Evolutionary conservation across 225 moss, liverwort and hornwort genomes (phyloP).

Genomic region (Sphagnum tenellum): DNA sequence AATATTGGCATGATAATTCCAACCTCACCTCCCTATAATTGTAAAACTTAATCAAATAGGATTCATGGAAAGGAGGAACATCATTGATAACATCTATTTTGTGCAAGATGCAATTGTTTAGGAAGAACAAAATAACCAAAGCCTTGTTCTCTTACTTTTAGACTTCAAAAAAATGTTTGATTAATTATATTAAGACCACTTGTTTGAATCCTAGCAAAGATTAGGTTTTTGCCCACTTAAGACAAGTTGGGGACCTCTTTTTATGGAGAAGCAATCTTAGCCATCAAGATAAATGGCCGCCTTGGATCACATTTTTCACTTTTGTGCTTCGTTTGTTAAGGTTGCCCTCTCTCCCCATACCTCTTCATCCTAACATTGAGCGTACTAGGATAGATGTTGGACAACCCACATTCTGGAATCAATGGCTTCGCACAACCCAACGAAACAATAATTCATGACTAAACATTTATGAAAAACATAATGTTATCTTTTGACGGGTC

Average conservation of each 20-base stretch:
- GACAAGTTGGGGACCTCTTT: neutral
- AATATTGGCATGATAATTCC: neutral
- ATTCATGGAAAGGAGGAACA: neutral
- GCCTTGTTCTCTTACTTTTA: neutral
- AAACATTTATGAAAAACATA: neutral
- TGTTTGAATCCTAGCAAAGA: no score
- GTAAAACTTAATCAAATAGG: no score
- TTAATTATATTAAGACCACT: neutral
- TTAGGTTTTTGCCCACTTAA: neutral
- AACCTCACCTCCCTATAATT: neutral
- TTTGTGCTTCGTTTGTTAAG: neutral
- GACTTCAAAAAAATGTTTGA: neutral
- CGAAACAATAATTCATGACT: neutral
- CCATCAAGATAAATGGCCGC: neutral
- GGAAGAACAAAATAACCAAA: neutral
- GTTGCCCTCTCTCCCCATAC: neutral
- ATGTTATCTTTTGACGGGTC: neutral
- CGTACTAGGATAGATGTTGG: neutral
- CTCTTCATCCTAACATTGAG: neutral
- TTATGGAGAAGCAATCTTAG: neutral
- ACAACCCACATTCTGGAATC: neutral
- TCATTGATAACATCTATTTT: slow-evolving; percentile 1
- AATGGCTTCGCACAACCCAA: neutral
- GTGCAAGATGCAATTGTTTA: neutral
- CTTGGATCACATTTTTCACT: neutral